These are phyloP conservation scores for Emydomyces testavorans DNA, from an alignment of 2,329 filamentous ascomycete genomes.

Conservation along the genomic window DNA sequence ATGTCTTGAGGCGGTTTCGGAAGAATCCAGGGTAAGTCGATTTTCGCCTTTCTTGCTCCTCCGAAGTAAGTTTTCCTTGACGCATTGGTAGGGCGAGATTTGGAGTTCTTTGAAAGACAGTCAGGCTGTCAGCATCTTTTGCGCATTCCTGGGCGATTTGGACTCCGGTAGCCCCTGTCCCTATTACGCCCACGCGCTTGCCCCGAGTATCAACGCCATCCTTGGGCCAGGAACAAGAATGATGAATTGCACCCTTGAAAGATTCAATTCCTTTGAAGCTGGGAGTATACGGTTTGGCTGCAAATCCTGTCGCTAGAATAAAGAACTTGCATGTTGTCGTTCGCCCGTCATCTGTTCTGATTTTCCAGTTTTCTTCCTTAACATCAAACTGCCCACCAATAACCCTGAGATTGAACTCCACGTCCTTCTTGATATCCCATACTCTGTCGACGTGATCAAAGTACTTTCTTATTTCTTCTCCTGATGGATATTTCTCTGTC, in stretches of 20 bases:
- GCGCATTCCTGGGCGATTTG: constrained; percentile 53
- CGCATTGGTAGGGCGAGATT: constrained; percentile 54
- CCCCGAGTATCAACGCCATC: constrained; percentile 44
- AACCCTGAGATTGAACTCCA: constrained; percentile 37
- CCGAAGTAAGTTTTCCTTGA: constrained; percentile 37
- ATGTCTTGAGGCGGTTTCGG: constrained; percentile 39
- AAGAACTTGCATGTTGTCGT: constrained; percentile 36
- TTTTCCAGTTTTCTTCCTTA: constrained; percentile 31
- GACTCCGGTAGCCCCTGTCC: constrained; percentile 53
- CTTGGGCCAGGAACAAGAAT: constrained; percentile 52
- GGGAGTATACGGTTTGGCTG: constrained; percentile 36
- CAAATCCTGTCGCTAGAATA: constrained; percentile 39
- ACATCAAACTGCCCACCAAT: constrained; percentile 33
- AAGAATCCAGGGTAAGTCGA: constrained; percentile 41
- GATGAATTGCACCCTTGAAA: constrained; percentile 50
- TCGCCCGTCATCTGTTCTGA: constrained; percentile 35
- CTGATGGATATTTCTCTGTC: constrained; percentile 24
- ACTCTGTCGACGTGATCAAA: constrained; percentile 39
- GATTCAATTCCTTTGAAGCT: constrained; percentile 27
- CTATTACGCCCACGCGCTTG: constrained; percentile 52
- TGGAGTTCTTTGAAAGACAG: constrained; percentile 51
- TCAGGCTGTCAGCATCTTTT: constrained; percentile 41
- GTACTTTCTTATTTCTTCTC: constrained; percentile 36
- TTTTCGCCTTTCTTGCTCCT: constrained; percentile 40
- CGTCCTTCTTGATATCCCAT: constrained; percentile 36